Percentiles rank a stretch among this genome's conserved stretches.
Conservation (phyloP, 306 rosid genomes). For the Biancaea sappan region DNA sequence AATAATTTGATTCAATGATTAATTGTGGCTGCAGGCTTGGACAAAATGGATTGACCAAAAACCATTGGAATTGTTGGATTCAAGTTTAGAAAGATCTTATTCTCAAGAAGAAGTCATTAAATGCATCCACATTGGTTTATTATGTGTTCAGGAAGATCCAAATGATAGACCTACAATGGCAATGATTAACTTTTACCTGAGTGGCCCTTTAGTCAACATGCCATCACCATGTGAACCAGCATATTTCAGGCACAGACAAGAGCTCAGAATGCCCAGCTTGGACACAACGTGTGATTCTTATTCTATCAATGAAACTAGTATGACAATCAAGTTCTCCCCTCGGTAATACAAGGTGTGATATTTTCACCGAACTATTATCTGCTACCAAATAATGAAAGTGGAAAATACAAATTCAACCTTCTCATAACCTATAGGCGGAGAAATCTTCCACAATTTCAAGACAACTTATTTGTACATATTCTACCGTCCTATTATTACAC, state of each 20-base stretch:
- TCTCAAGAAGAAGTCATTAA: constrained; percentile 42
- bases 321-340: constrained; percentile 34
- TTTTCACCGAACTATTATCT: neutral
- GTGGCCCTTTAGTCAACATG: constrained; percentile 34
- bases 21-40: constrained; percentile 44
- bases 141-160: constrained; percentile 56
- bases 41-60: constrained; percentile 42
- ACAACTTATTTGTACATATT: neutral
- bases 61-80: constrained; percentile 42
- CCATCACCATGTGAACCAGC: constrained; percentile 39
- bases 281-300: neutral
- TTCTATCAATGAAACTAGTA: constrained; percentile 20
- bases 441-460: constrained; percentile 1
- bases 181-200: constrained; percentile 36
- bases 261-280: neutral
- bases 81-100: constrained; percentile 28
- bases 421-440: neutral
- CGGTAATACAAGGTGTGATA: constrained; percentile 19
- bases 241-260: neutral
- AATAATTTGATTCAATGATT: neutral
- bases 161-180: constrained; percentile 52
- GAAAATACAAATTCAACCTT: constrained; percentile 20
- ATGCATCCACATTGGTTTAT: constrained; percentile 50
- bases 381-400: neutral
- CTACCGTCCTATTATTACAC: neutral